Conservation (phyloP, 192 early-diverging fungal species). For the Podila verticillata region DNA sequence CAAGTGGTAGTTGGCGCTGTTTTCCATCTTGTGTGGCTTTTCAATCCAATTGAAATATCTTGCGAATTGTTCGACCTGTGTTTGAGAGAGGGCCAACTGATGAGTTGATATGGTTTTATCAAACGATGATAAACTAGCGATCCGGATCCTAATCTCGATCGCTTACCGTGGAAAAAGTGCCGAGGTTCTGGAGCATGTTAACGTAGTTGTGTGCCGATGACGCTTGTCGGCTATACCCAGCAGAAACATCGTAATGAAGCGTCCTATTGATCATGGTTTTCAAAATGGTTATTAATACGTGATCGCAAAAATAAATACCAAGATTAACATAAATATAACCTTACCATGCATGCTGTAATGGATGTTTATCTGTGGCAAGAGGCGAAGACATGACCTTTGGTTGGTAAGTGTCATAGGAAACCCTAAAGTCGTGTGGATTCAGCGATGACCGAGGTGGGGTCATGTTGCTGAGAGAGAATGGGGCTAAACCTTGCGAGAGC, state of each 20-base stretch:
- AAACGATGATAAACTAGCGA: too few species aligned
- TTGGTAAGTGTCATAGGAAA: conserved; percentile 5
- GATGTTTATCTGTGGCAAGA: conserved; percentile 15
- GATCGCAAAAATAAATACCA: neutral
- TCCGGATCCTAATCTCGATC: too few species aligned
- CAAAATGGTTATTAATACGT: neutral
- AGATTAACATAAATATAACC: neutral
- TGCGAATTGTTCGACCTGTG: conserved; percentile 51
- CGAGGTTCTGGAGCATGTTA: conserved; percentile 18
- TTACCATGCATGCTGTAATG: conserved; percentile 54
- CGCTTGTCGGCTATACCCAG: conserved; percentile 22
- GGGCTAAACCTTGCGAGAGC: conserved; percentile 12
- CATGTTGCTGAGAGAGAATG: conserved; percentile 39
- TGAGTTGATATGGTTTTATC: neutral
- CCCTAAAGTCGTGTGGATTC: conserved; percentile 11
- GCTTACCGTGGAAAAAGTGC: conserved; percentile 36
- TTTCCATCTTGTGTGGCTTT: conserved; percentile 53
- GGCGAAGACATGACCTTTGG: conserved; percentile 5
- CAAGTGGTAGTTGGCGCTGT: conserved; percentile 51
- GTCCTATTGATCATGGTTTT: conserved; percentile 16
- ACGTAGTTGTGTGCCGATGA: conserved; percentile 34
- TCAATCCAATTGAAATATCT: conserved; percentile 59
- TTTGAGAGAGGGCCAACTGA: neutral
- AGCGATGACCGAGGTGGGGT: conserved; percentile 19
- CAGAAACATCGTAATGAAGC: conserved; percentile 26